These are phyloP conservation scores for Debaryomyces psychrophilus DNA, from an alignment of 1,139 yeast species.

Conservation along the genomic window DNA sequence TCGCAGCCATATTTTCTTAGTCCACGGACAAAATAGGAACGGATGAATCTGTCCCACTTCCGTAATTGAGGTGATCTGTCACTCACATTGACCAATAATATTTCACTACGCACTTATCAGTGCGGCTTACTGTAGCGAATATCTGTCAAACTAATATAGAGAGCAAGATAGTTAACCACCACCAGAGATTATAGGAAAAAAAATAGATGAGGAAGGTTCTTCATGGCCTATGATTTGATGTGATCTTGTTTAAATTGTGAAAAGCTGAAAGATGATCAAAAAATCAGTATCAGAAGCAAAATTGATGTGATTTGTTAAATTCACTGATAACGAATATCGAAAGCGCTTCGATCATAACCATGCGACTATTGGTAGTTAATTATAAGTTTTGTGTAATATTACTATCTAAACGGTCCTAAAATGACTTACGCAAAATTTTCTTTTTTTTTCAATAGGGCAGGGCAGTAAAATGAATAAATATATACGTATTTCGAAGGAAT, in stretches of 20 bases:
- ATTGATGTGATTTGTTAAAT: slow-evolving; percentile 8
- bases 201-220: neutral
- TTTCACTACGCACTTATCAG: slow-evolving; percentile 4
- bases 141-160: neutral
- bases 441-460: slow-evolving; percentile 7
- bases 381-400: slow-evolving; percentile 7
- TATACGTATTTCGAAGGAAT: slow-evolving; percentile 4
- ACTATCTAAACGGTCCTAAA: slow-evolving; percentile 8
- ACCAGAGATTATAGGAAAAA: neutral
- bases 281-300: neutral
- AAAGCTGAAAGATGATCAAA: neutral
- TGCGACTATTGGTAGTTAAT: neutral
- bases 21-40: slow-evolving; percentile 1
- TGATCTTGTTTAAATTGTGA: neutral
- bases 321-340: slow-evolving; percentile 7
- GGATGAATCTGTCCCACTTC: neutral
- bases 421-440: slow-evolving; percentile 2
- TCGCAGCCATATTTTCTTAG: slow-evolving; percentile 5
- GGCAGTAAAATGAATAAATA: slow-evolving; percentile 8
- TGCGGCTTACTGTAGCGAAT: slow-evolving; percentile 4
- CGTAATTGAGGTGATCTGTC: slow-evolving; percentile 1
- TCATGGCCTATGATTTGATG: neutral
- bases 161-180: neutral
- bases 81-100: slow-evolving; percentile 1
- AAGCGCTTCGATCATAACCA: slow-evolving; percentile 7